Evolutionary conservation across 2,329 filamentous ascomycete genomes (phyloP), one percentile per base, ranked within the genome.

Genomic region (Bretziella fagacearum): DNA sequence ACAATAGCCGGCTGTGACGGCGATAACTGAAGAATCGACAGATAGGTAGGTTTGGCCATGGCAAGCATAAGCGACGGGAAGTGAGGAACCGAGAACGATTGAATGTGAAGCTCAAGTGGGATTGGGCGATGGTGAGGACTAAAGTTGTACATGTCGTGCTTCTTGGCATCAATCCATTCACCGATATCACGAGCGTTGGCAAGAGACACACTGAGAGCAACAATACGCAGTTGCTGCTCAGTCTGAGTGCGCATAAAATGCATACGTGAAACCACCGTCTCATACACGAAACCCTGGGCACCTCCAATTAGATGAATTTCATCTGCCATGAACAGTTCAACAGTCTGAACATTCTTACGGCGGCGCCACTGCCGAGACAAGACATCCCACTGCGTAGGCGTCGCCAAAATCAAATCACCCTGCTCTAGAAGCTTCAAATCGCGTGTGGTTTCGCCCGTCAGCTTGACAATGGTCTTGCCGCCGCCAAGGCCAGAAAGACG

Each of bases 111-210:
- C 60, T 96, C 89, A 26, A 98, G 67, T 18, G 89, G 87, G 15
- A 95, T 77, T 1, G 86, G 82, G 48, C 93, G 80, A 52, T 89
- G 79, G 57, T 89, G 81, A 2, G 91, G 91, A 56, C 85, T 94
- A 67, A 98, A 98, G 65, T 98, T 98, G 71, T 89, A 98, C 53
- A 94, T 94, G 42, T 91, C 93, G 60, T 98, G 91, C 67, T 95
- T 96, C 62, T 79, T 93, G 6, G 89, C 91, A 54, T 93, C 91
- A 54, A 98, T 86, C 91, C 91, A 98, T 63, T 95, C 91, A 44
- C 89, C 89, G 56, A 98, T 75, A 57, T 98, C 91, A 50, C 86
- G 77, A 43, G 89, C 87, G 59, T 95, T 96, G 4, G 91, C 80
- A 18, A 98, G 70, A 20, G 91, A 93, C 23, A 95, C 91, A 58